phyloP scores from a whole-genome alignment of 1,284 basidiomycete genomes.

The Naganishia albida region DNA sequence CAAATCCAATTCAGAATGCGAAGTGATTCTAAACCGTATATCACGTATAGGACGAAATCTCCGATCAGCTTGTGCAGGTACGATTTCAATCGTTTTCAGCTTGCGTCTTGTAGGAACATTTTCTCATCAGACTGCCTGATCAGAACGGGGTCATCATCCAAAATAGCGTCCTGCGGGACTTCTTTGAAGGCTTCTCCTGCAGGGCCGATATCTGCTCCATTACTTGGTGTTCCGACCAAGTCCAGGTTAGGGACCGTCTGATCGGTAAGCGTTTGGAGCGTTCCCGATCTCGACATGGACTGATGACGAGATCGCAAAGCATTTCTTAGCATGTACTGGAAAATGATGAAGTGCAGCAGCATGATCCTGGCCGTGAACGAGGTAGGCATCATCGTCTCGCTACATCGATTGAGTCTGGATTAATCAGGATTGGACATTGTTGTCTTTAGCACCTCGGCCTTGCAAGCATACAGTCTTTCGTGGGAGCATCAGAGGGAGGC shows the following conservation, averaged over 20 bases:
- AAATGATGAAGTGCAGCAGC: conserved; percentile 4
- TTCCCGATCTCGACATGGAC: background rate
- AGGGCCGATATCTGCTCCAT: conserved; percentile 1
- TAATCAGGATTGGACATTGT: background rate
- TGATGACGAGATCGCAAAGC: background rate
- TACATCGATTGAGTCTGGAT: background rate
- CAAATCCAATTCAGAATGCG: background rate
- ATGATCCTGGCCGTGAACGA: conserved; percentile 20
- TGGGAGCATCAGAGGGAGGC: conserved; percentile 2
- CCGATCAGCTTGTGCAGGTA: conserved; percentile 2
- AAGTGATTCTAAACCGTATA: background rate
- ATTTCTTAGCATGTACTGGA: conserved; percentile 14
- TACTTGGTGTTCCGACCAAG: conserved; percentile 3
- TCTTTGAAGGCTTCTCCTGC: conserved; percentile 7
- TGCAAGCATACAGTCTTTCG: conserved; percentile 9
- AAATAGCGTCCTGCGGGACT: background rate
- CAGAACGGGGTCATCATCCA: background rate
- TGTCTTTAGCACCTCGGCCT: background rate
- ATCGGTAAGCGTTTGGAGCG: background rate
- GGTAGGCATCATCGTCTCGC: background rate
- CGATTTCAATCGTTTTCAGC: no score
- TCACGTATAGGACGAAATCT: background rate
- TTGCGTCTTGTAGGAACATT: background rate
- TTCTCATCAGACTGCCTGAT: background rate
- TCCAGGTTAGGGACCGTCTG: conserved; percentile 11